Evolutionary conservation across 78 protist genomes (phyloP).

Genomic region (Mastigamoeba balamuthi): DNA sequence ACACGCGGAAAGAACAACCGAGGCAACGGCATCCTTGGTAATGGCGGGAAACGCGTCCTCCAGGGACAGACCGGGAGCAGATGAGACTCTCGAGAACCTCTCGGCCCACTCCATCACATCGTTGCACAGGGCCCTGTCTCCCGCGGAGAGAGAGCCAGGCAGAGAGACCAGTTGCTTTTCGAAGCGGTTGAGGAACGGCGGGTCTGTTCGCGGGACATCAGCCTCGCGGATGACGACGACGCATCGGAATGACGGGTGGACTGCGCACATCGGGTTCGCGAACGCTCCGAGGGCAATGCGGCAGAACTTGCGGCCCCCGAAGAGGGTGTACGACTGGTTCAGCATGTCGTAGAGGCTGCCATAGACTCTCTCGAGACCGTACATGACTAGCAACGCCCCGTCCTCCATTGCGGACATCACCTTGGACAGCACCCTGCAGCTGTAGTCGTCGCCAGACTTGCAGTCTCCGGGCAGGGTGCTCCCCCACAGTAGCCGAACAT

Average conservation of each 20-base stretch:
- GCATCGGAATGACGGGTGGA: background rate
- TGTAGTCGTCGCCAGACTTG: background rate
- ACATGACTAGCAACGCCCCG: conserved; percentile 19
- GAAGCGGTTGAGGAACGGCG: conserved; percentile 54
- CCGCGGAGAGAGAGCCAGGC: no score
- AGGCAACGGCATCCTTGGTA: no score
- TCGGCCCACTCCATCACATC: no score
- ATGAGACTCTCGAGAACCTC: no score
- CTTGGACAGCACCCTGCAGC: background rate
- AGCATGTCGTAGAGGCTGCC: conserved; percentile 58
- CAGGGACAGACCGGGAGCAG: no score
- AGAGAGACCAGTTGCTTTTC: no score
- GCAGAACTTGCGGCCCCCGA: background rate
- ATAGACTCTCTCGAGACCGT: conserved; percentile 28
- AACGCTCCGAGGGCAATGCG: conserved; percentile 28
- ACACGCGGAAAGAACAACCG: no score
- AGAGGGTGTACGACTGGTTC: conserved; percentile 22
- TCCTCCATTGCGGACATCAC: conserved; percentile 22
- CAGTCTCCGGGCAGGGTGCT: conserved; percentile 8
- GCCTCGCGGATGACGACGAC: conserved; percentile 4
- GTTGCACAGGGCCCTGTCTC: no score
- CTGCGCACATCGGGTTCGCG: conserved; percentile 10
- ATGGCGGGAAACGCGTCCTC: no score
- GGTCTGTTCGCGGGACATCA: background rate
- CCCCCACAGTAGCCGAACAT: background rate